These are phyloP conservation scores for Phytophthora uliginosa DNA, from an alignment of 352 stramenopile genomes.

Conservation along the genomic window DNA sequence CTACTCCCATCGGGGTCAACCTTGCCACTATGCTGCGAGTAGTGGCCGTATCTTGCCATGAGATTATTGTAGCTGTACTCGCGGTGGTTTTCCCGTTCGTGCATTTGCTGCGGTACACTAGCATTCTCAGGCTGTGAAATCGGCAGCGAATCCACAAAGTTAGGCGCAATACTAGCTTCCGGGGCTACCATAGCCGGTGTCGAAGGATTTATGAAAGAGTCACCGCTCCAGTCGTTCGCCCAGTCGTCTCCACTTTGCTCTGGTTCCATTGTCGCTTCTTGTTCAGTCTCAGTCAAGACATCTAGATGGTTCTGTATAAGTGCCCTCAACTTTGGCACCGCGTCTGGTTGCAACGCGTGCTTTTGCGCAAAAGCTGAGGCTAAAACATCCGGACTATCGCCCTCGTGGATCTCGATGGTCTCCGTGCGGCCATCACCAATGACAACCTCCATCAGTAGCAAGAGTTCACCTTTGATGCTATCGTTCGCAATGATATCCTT, in stretches of 20 bases:
- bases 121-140: conserved; percentile 3
- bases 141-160: background rate
- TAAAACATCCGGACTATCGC: conserved; percentile 56
- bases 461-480: conserved; percentile 43
- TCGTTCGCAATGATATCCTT: background rate
- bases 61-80: conserved; percentile 81
- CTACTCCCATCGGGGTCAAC: conserved; percentile 38
- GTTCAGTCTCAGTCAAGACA: conserved; percentile 41
- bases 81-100: conserved; percentile 60
- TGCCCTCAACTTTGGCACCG: conserved; percentile 57
- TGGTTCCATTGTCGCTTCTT: conserved; percentile 21
- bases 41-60: conserved; percentile 82
- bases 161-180: background rate
- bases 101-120: conserved; percentile 7
- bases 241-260: conserved; percentile 20
- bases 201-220: conserved; percentile 13
- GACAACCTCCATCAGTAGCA: conserved; percentile 83
- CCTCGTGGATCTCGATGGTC: conserved; percentile 74
- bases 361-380: conserved; percentile 61
- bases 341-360: conserved; percentile 60
- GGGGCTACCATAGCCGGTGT: background rate
- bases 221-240: conserved; percentile 9
- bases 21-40: conserved; percentile 74
- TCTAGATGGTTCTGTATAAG: conserved; percentile 74
- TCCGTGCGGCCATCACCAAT: conserved; percentile 76